Conservation (phyloP, 805 yeast genomes). For the Lachancea quebecensis region DNA sequence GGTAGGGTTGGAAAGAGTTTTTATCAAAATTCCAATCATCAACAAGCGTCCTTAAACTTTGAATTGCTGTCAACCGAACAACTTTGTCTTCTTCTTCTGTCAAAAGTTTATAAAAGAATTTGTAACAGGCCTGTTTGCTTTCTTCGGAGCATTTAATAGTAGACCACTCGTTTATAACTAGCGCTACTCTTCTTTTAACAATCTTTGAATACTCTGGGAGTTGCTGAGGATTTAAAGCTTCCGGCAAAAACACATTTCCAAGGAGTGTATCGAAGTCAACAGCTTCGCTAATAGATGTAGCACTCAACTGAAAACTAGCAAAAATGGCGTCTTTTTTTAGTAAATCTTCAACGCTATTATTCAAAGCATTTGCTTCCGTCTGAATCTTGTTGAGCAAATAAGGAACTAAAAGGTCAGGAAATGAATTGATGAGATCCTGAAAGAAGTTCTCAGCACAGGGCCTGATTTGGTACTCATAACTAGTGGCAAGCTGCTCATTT, state of each 20-base stretch:
- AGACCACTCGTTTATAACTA: constrained; percentile 77
- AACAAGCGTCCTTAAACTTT: constrained; percentile 58
- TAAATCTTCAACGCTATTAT: constrained; percentile 38
- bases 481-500: constrained; percentile 65
- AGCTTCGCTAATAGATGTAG: constrained; percentile 54
- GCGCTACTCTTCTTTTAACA: constrained; percentile 67
- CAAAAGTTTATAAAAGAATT: constrained; percentile 47
- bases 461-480: constrained; percentile 78
- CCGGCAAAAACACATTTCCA: constrained; percentile 58
- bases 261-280: constrained; percentile 66
- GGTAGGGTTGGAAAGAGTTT: constrained; percentile 56
- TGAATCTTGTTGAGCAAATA: constrained; percentile 56
- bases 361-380: constrained; percentile 30
- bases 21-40: constrained; percentile 86
- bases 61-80: constrained; percentile 69
- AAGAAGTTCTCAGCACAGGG: constrained; percentile 85
- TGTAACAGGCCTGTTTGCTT: constrained; percentile 52
- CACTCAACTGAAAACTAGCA: constrained; percentile 75
- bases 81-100: constrained; percentile 60
- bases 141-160: constrained; percentile 55
- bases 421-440: constrained; percentile 61
- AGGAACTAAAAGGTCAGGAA: constrained; percentile 47
- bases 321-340: constrained; percentile 72
- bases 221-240: constrained; percentile 34
- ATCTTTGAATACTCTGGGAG: constrained; percentile 49